Percentiles rank a stretch among this genome's conserved stretches.
These are phyloP conservation scores for Trichosanthes truncata DNA, from an alignment of 306 rosid species.

Conservation along the genomic window DNA sequence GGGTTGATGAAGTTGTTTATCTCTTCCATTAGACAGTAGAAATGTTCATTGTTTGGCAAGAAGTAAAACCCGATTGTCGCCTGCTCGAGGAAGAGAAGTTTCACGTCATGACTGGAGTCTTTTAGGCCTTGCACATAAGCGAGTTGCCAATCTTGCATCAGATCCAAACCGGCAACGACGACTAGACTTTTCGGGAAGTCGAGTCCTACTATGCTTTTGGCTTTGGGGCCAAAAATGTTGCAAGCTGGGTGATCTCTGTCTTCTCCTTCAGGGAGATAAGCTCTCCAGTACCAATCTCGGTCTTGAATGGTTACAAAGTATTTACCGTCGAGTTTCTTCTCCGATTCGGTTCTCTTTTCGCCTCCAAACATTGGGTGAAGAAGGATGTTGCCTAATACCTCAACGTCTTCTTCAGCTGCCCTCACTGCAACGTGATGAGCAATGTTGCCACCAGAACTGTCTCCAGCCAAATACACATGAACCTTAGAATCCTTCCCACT, in stretches of 20 bases:
- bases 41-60: conserved; percentile 62
- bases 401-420: conserved; percentile 49
- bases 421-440: conserved; percentile 51
- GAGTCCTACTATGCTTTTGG: conserved; percentile 39
- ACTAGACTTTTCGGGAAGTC: conserved; percentile 54
- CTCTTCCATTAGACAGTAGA: conserved; percentile 62
- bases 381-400: conserved; percentile 57
- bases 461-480: conserved; percentile 56
- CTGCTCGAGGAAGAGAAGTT: conserved; percentile 52
- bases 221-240: conserved; percentile 55
- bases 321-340: conserved; percentile 53
- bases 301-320: conserved; percentile 57
- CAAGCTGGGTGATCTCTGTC: conserved; percentile 69
- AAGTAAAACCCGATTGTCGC: conserved; percentile 76
- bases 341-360: conserved; percentile 43
- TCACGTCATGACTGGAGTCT: conserved; percentile 35
- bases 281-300: conserved; percentile 76
- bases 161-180: conserved; percentile 67
- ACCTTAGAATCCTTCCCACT: conserved; percentile 65
- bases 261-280: conserved; percentile 62
- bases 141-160: conserved; percentile 69
- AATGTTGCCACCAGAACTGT: conserved; percentile 65
- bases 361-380: conserved; percentile 71
- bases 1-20: conserved; percentile 39
- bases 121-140: conserved; percentile 54